Evolutionary conservation across 164 flowering plant species (phyloP).

Genomic region (Annona squamosa): DNA sequence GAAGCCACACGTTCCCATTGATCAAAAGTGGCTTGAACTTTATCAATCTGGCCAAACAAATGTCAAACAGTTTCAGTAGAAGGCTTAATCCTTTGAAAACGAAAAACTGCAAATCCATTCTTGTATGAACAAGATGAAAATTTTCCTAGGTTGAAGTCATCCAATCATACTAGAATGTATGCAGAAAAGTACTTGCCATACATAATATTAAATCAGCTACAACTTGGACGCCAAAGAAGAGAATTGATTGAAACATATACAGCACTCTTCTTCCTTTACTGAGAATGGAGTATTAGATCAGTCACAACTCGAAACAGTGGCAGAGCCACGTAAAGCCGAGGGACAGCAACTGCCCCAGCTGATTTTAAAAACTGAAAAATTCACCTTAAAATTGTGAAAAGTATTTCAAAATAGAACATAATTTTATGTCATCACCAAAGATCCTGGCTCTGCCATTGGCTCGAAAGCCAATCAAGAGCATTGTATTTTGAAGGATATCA

Average conservation of each 20-base stretch:
- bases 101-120: too few species aligned
- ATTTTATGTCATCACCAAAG: too few species aligned
- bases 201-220: too few species aligned
- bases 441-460: too few species aligned
- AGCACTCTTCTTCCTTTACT: neutral
- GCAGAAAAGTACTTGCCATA: neutral
- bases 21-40: conserved; percentile 57
- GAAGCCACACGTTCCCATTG: conserved; percentile 56
- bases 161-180: neutral
- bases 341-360: too few species aligned
- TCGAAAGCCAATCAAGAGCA: neutral
- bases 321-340: too few species aligned
- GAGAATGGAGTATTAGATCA: neutral
- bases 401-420: too few species aligned
- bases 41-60: conserved; percentile 54
- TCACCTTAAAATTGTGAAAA: too few species aligned
- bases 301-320: neutral
- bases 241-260: neutral
- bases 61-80: neutral
- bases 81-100: neutral
- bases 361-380: too few species aligned
- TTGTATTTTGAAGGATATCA: neutral
- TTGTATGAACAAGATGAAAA: too few species aligned
- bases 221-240: neutral
- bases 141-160: neutral